Evolutionary conservation across 768 basidiomycete species (phyloP), one percentile per base, ranked within the genome.

Genomic region (Udeniomyces megalosporus): DNA sequence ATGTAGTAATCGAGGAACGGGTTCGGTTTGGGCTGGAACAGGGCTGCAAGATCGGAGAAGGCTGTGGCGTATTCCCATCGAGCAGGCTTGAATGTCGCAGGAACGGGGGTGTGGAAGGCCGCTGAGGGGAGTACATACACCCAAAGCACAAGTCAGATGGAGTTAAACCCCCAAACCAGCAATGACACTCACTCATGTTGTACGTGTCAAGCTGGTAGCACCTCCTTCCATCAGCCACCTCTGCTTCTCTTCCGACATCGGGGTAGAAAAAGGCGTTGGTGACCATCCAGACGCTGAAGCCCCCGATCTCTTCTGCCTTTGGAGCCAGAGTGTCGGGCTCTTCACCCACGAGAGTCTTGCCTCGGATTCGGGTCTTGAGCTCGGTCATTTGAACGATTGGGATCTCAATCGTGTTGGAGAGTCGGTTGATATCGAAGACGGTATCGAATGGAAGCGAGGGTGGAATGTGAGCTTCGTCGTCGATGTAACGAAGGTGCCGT

Each of bases 331-430:
- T 48, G 28, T 63, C 66, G 24, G 38, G 47, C 58, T 42, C 52
- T 20, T 63, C 58, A 11, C 66, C 66, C 26, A 54, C 46, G 10
- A 66, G 44, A 11, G 52, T 50, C 35, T 63, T 66, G 17, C 57
- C 60, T n/a, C 60, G 42, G 52, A 63, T 59, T 38, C 62, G 52
- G 20, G 59, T 63, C 47, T 66, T 66, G 48, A 66, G 62, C 54
- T 66, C 66, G 10, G 58, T 51, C 47, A 66, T 66, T 51, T 66
- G 62, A 24, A 66, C 66, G 54, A 66, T 63, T 8, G 66, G 66
- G 15, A 62, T 63, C 1, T 46, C 52, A 34, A 66, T 59, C 15
- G 52, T 26, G 34, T 55, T 51, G 26, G 66, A 59, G 1, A 66
- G 59, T 2, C 66, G 61, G 6, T 51, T 59, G 28, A 66, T 61